These are phyloP conservation scores for Fusarium odoratissimum DNA, from an alignment of 2,329 filamentous ascomycete species.

Conservation along the genomic window DNA sequence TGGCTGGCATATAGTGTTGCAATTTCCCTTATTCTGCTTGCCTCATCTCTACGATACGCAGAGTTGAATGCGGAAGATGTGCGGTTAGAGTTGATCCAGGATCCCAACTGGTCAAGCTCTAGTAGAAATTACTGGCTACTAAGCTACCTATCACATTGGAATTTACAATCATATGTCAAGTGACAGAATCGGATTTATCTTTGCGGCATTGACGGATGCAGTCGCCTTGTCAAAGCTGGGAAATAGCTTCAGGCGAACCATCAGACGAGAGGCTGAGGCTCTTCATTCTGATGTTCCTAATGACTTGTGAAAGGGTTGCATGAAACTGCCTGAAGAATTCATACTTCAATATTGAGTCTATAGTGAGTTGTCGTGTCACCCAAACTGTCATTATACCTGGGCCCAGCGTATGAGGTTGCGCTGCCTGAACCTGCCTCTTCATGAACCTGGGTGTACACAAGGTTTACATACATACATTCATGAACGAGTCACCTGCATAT, in stretches of 20 bases:
- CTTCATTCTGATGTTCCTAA: neutral
- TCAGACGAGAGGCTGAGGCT: neutral
- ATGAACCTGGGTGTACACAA: neutral
- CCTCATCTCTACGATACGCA: neutral
- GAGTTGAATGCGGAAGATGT: neutral
- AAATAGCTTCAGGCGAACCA: constrained; percentile 2
- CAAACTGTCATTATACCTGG: neutral
- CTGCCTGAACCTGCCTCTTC: neutral
- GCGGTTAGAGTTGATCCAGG: neutral
- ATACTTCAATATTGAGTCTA: neutral
- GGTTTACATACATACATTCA: neutral
- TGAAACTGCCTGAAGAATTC: neutral
- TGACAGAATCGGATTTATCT: neutral
- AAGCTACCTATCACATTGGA: neutral
- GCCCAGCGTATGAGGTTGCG: neutral
- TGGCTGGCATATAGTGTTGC: neutral
- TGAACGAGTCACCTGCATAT: neutral
- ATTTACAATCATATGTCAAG: constrained; percentile 4
- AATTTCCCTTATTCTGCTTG: neutral
- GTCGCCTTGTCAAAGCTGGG: neutral
- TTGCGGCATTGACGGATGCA: neutral
- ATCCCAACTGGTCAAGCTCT: neutral
- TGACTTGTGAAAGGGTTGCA: neutral
- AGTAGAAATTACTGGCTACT: neutral
- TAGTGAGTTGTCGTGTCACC: neutral